Base-by-base conservation (phyloP, 1,139 yeast genomes). In the Chernovozyma sophiae-reginae region DNA sequence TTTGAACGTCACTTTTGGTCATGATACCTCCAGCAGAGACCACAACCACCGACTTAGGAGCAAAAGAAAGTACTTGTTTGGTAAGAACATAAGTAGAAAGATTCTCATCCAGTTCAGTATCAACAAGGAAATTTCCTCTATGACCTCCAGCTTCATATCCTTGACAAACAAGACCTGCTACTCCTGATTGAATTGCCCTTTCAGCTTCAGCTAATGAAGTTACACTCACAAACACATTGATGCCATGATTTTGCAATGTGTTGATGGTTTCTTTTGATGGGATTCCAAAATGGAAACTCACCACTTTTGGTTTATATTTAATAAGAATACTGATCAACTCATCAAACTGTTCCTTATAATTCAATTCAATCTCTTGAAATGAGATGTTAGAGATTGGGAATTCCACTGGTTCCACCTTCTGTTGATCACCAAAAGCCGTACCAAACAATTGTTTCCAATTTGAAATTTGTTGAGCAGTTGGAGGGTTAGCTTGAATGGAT, bases 141-240 rank as follows among this genome's bases (percentile, higher is more conserved):
- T 74, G 79, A 0, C 79, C 79, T 30, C 79, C 79, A 3, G 79
- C 79, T 47, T 73, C 79, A 48, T 60, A 65, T 0, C 79, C 79
- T 51, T 74, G 80, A 25, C 65, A 53, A 3, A 70, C 53, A 4
- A 73, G 51, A 3, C 74, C 78, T 45, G 70, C 72, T 8, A 62
- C 59, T 0, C 58, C 61, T 1, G 44, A 31, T 0, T 51, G 51
- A 4, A 54, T 19, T 5, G 60, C 45, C 12, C 46, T 33, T 14
- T 46, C 30, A 0, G 69, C 72, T 46, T 74, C 79, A 2, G 48
- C 45, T 0, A 65, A 45, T 3, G 67, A 65, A 0, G 79, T 74
- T 0, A 65, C 72, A 6, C 68, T 50, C 12, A 74, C 80, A 61
- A 76, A 68, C 12, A 77, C 78, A 39, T 68, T 52, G 31, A 72